Evolutionary conservation across 2,329 filamentous ascomycete species (phyloP).

Genomic region (Neodidymelliopsis sp.): DNA sequence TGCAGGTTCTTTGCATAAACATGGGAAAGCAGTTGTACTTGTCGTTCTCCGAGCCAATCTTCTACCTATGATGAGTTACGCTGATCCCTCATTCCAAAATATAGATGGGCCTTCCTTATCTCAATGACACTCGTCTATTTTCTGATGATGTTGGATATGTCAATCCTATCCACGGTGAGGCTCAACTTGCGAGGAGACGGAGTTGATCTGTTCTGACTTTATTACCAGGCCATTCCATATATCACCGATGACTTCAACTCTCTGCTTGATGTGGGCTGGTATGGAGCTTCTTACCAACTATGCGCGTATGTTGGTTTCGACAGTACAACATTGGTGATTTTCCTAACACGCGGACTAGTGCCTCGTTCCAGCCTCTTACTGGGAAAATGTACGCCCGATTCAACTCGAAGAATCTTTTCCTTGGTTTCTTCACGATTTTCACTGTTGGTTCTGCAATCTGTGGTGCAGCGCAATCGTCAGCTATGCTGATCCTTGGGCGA

Average conservation of each 20-base stretch:
- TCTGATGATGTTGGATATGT: slow-evolving; percentile 25
- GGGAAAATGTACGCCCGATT: slow-evolving; percentile 26
- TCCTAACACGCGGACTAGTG: neutral
- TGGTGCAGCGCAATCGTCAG: slow-evolving; percentile 22
- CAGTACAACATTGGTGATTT: neutral
- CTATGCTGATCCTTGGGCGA: slow-evolving; percentile 23
- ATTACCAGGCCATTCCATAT: slow-evolving; percentile 22
- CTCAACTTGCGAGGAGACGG: neutral
- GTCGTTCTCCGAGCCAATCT: too few relatives aligned
- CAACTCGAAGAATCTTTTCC: slow-evolving; percentile 14
- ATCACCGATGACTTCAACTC: slow-evolving; percentile 31
- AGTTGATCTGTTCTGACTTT: neutral
- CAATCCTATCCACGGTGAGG: slow-evolving; percentile 29
- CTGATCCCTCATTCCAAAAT: neutral
- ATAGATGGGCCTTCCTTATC: slow-evolving; percentile 1
- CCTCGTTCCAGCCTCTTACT: slow-evolving; percentile 23
- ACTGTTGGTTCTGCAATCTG: slow-evolving; percentile 24
- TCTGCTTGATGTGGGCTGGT: slow-evolving; percentile 30
- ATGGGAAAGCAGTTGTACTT: too few relatives aligned
- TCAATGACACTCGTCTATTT: slow-evolving; percentile 18
- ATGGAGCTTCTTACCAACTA: slow-evolving; percentile 49
- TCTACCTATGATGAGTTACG: too few relatives aligned
- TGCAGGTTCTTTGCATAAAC: too few relatives aligned
- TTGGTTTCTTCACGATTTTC: slow-evolving; percentile 20
- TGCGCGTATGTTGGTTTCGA: slow-evolving; percentile 27